A percentile compares a stretch with the other conserved stretches of the same genome.
Evolutionary conservation across 2,329 filamentous ascomycete genomes (phyloP).

Genomic region (Tolypocladium inflatum): DNA sequence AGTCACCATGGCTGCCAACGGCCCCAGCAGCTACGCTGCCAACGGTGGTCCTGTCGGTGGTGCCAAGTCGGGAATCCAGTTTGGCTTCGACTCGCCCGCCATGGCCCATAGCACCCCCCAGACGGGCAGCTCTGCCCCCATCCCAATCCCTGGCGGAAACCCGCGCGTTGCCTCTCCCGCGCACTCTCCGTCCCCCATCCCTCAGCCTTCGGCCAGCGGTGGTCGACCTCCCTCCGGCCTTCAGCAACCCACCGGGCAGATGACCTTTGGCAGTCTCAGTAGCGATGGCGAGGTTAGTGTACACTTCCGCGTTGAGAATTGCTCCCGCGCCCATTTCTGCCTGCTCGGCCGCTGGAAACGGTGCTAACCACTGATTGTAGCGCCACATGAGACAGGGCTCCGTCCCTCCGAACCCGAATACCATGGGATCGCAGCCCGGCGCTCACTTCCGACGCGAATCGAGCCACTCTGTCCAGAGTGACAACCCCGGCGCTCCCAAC

Average conservation of each 20-base stretch:
- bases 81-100: constrained; percentile 68
- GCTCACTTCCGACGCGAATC: constrained; percentile 78
- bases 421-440: constrained; percentile 54
- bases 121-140: constrained; percentile 42
- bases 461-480: constrained; percentile 63
- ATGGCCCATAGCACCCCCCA: constrained; percentile 60
- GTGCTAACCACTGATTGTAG: constrained; percentile 25
- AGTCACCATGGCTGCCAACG: constrained; percentile 82
- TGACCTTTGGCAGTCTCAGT: constrained; percentile 76
- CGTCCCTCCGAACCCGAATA: constrained; percentile 50
- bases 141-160: constrained; percentile 51
- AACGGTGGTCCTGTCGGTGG: constrained; percentile 60
- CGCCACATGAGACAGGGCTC: constrained; percentile 61
- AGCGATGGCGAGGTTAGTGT: constrained; percentile 70
- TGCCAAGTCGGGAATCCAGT: constrained; percentile 62
- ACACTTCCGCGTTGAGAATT: not conserved
- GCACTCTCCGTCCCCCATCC: constrained; percentile 86
- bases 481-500: constrained; percentile 34
- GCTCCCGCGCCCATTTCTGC: not conserved
- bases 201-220: constrained; percentile 73
- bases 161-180: constrained; percentile 74
- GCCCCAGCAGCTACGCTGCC: constrained; percentile 62
- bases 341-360: not conserved
- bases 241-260: constrained; percentile 55
- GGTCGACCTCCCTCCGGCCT: constrained; percentile 75